Conservation (phyloP, 2,329 filamentous ascomycete species). For the Cercospora canescens region DNA sequence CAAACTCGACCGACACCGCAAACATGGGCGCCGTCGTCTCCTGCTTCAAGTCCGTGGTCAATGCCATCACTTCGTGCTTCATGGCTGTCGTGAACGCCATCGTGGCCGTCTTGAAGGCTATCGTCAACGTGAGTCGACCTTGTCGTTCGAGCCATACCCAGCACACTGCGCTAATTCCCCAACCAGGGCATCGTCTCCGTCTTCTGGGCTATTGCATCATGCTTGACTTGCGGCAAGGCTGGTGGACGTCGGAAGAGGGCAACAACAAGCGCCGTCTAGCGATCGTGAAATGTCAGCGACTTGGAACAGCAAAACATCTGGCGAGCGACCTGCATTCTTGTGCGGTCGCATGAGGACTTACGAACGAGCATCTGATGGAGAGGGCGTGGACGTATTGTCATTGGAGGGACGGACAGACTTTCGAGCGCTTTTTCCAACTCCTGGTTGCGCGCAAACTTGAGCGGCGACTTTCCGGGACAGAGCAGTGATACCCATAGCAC, state of each 20-base stretch:
- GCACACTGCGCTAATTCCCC: constrained; percentile 8
- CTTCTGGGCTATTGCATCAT: constrained; percentile 51
- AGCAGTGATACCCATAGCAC: constrained; percentile 28
- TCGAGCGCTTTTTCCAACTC: not conserved
- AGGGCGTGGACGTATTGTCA: not conserved
- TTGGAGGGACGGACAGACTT: not conserved
- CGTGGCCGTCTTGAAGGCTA: constrained; percentile 46
- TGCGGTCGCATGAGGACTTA: not conserved
- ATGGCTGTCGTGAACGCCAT: constrained; percentile 48
- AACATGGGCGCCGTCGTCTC: constrained; percentile 70
- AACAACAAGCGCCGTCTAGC: constrained; percentile 39
- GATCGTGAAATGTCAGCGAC: constrained; percentile 7
- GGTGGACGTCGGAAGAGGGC: constrained; percentile 39
- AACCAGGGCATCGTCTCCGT: constrained; percentile 51
- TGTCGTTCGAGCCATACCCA: not conserved
- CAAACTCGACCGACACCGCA: constrained; percentile 2
- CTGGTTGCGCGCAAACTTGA: not conserved
- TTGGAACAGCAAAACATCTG: not conserved
- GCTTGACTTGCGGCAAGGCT: constrained; percentile 50
- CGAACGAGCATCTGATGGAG: not conserved
- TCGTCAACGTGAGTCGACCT: constrained; percentile 40
- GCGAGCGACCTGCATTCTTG: not conserved
- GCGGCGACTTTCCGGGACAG: not conserved
- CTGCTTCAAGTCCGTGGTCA: constrained; percentile 42
- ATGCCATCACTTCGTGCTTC: constrained; percentile 45